Conservation (phyloP, 495 filamentous ascomycete species). For the Aspergillus bertholletiae region DNA sequence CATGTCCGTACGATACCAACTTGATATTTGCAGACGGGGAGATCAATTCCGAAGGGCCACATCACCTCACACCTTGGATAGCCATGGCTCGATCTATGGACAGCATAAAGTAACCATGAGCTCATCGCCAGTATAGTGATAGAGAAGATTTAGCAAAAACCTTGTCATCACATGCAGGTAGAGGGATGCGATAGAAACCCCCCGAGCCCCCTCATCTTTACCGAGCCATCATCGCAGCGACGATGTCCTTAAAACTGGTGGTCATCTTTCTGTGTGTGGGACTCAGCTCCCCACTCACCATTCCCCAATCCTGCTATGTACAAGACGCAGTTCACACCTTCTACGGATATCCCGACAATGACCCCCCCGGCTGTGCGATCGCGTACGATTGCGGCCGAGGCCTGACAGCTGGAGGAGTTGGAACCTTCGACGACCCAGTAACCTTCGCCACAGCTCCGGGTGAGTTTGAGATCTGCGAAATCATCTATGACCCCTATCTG, state of each 20-base stretch:
- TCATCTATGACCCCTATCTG: conserved; percentile 42
- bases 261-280: background rate
- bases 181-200: background rate
- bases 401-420: conserved; percentile 24
- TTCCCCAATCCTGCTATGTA: background rate
- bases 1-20: too few relatives aligned
- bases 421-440: conserved; percentile 42
- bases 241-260: background rate
- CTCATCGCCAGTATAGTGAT: too few relatives aligned
- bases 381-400: conserved; percentile 37
- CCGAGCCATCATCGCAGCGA: background rate
- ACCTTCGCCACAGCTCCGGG: conserved; percentile 41
- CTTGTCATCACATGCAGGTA: too few relatives aligned
- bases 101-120: too few relatives aligned
- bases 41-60: too few relatives aligned
- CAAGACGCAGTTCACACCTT: conserved; percentile 16
- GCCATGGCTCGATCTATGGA: too few relatives aligned
- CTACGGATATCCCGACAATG: conserved; percentile 44
- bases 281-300: background rate
- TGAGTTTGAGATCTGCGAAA: conserved; percentile 40
- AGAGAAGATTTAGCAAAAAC: too few relatives aligned
- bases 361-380: conserved; percentile 34
- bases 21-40: too few relatives aligned
- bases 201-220: background rate
- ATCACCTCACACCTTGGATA: too few relatives aligned